These are phyloP conservation scores for Suillus variegatus DNA, from an alignment of 768 basidiomycete genomes.

Conservation along the genomic window DNA sequence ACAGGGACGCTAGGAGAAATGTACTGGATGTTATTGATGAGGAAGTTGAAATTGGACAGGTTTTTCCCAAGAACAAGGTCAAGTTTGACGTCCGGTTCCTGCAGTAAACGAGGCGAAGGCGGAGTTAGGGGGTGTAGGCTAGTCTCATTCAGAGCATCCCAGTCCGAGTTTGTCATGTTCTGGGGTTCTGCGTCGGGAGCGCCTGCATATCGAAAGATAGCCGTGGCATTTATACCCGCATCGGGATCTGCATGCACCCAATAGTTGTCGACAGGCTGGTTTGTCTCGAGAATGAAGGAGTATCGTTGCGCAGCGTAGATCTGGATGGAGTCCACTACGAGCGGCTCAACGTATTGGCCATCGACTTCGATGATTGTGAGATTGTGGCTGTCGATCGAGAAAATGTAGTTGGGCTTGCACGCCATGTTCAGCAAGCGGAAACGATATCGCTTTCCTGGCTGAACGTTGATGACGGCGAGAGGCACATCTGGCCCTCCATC, in stretches of 20 bases:
- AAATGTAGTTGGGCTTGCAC: conserved; percentile 43
- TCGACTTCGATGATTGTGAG: conserved; percentile 53
- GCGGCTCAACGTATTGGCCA: conserved; percentile 37
- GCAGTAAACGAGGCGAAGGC: background rate
- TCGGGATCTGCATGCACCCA: conserved; percentile 43
- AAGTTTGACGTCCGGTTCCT: conserved; percentile 34
- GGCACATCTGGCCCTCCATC: conserved; percentile 32
- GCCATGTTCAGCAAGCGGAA: conserved; percentile 42
- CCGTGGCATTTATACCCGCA: conserved; percentile 40
- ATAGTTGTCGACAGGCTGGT: conserved; percentile 40
- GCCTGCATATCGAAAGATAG: conserved; percentile 45
- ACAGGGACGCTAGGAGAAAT: conserved; percentile 42
- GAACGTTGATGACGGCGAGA: conserved; percentile 39
- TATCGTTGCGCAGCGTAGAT: conserved; percentile 57
- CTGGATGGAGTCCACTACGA: conserved; percentile 40
- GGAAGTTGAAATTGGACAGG: conserved; percentile 17
- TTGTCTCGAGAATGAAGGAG: conserved; percentile 43
- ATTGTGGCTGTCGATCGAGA: conserved; percentile 48
- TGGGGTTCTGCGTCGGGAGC: conserved; percentile 39
- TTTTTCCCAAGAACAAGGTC: conserved; percentile 23
- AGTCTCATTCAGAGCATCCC: background rate
- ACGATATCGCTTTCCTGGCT: conserved; percentile 36
- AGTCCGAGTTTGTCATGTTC: conserved; percentile 10
- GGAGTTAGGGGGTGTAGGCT: background rate
- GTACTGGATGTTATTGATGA: conserved; percentile 38